Evolutionary conservation across 176 grass and related monocot genomes (phyloP), one percentile per base, ranked within the genome.

Genomic region (Microstegium vimineum): DNA sequence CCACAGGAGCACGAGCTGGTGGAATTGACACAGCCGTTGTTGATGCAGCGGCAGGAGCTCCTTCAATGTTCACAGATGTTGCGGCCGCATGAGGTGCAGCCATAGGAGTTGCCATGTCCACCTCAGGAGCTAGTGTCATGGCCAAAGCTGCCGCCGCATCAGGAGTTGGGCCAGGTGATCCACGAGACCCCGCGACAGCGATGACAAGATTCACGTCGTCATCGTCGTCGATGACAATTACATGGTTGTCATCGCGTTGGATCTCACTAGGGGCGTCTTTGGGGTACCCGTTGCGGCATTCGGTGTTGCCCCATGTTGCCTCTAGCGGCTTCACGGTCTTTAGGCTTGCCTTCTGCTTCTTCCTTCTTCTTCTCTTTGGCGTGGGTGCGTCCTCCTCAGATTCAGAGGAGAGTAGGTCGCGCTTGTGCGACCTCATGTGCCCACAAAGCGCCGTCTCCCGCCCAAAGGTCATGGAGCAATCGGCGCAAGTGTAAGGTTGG

Each of bases 361-460:
- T 46, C 10, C 35, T 56, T 22, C 1, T 11, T 52, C 6, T 11
- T 60, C 3, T 78, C 16, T 34, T 78, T 10, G 59, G 26, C 18
- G 25, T 20, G 56, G 57, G 4, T 6, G 10, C 25, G 28, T 22
- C 10, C 3, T 30, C 15, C 4, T 2, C 12, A 5, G 16, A 20
- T 0, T 1, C 1, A 0, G 16, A 12, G 14, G 23, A 3, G 13
- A 10, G 4, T 2, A 3, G 5, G 1, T n/a, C 26, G 0, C 8
- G n/a, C 4, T 12, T 13, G 1, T 69, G 66, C 9, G 0, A 17
- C 26, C 38, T 62, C 57, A 63, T 42, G 57, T 63, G 57, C 18
- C 9, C 60, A 1, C 34, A 2, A 33, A 79, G 2, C 12, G 32
- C 5, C 67, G 4, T 68, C 41, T 45, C 9, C 0, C 15, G 60